phyloP scores from a whole-genome alignment of 2,329 filamentous ascomycete genomes.

The Fusarium sp. region DNA sequence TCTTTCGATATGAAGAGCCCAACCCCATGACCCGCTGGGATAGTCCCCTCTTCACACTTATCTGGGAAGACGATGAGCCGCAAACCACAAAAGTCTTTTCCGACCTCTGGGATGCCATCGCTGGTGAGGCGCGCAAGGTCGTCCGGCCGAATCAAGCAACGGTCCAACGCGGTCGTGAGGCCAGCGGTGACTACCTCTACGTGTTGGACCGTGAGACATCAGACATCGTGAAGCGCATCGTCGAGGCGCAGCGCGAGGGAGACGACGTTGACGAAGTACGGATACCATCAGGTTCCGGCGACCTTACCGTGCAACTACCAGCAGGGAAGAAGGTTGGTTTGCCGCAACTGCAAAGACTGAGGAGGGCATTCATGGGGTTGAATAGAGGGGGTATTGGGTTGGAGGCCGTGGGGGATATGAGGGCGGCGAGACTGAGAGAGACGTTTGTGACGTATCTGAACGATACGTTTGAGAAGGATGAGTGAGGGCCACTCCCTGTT shows the following conservation, averaged over 20 bases:
- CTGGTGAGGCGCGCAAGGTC: slow-evolving; percentile 70
- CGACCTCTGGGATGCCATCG: slow-evolving; percentile 80
- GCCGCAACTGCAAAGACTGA: slow-evolving; percentile 80
- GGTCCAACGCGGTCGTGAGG: slow-evolving; percentile 71
- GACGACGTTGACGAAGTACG: slow-evolving; percentile 68
- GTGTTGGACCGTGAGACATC: slow-evolving; percentile 84
- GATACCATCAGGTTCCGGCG: slow-evolving; percentile 56
- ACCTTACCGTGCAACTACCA: slow-evolving; percentile 74
- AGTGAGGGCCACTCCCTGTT: slow-evolving; percentile 45
- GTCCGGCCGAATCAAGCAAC: slow-evolving; percentile 83
- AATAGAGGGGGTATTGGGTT: slow-evolving; percentile 77
- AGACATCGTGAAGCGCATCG: slow-evolving; percentile 77
- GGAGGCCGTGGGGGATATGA: slow-evolving; percentile 67
- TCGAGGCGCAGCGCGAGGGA: slow-evolving; percentile 77
- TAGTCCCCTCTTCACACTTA: slow-evolving; percentile 82
- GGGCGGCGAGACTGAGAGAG: slow-evolving; percentile 67
- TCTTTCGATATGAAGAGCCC: slow-evolving; percentile 87
- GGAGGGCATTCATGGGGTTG: slow-evolving; percentile 81
- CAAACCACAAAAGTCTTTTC: slow-evolving; percentile 69
- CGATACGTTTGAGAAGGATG: slow-evolving; percentile 71
- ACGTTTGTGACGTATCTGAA: slow-evolving; percentile 77
- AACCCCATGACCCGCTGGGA: slow-evolving; percentile 90
- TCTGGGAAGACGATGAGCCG: slow-evolving; percentile 79
- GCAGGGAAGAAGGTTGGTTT: slow-evolving; percentile 71
- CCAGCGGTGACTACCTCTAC: slow-evolving; percentile 81